A percentile compares a stretch with the other conserved stretches of the same genome.
phyloP scores from a whole-genome alignment of 768 basidiomycete species.

The Flagelloscypha sp. region DNA sequence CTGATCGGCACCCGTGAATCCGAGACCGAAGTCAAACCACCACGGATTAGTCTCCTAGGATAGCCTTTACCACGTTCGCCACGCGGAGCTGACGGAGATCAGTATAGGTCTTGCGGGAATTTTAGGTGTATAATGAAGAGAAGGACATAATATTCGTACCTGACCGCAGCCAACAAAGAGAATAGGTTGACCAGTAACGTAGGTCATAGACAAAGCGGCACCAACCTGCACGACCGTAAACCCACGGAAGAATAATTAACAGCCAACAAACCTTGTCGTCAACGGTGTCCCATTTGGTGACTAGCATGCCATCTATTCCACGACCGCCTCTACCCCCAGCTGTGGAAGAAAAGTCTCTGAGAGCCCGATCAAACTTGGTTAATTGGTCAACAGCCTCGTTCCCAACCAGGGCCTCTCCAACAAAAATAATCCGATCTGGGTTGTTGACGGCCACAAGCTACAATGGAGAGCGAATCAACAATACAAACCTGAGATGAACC shows the following conservation, averaged over 20 bases:
- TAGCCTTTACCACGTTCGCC: constrained; percentile 87
- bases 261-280: constrained; percentile 75
- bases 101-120: constrained; percentile 75
- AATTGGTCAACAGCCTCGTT: constrained; percentile 99
- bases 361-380: constrained; percentile 89
- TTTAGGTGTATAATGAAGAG: constrained; percentile 1
- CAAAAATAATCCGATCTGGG: constrained; percentile 97
- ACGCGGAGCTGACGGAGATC: constrained; percentile 89
- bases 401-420: constrained; percentile 95
- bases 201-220: constrained; percentile 97
- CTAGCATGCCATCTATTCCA: constrained; percentile 96
- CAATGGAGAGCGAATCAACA: neutral
- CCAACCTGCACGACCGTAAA: constrained; percentile 59
- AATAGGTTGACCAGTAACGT: constrained; percentile 97
- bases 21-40: no score
- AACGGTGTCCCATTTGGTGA: constrained; percentile 99
- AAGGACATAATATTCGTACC: constrained; percentile 36
- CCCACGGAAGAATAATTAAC: neutral
- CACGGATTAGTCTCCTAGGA: constrained; percentile 58
- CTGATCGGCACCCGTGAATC: no score
- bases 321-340: constrained; percentile 57
- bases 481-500: neutral
- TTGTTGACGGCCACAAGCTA: constrained; percentile 88
- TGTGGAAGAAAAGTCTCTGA: constrained; percentile 84
- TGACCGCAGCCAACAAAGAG: constrained; percentile 97